A percentile compares a stretch with the other conserved stretches of the same genome.
phyloP scores from a whole-genome alignment of 2,329 filamentous ascomycete genomes.

The Paraconiothyrium sp. region DNA sequence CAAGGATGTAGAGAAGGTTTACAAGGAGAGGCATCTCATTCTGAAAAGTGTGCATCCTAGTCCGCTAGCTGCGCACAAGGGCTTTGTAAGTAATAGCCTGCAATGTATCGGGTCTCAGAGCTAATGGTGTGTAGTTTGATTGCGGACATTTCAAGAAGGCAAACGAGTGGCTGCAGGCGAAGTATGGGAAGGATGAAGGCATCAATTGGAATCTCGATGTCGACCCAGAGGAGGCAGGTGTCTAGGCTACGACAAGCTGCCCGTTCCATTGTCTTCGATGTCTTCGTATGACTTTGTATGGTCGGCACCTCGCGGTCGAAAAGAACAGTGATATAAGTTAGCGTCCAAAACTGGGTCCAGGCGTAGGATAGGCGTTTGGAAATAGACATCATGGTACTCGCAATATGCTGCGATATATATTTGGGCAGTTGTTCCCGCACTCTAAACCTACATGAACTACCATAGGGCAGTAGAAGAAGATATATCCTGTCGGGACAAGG shows the following conservation, averaged over 20 bases:
- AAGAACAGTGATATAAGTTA: background rate
- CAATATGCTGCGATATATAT: background rate
- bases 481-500: background rate
- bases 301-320: background rate
- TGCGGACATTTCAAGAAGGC: slow-evolving; percentile 83
- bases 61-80: slow-evolving; percentile 83
- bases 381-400: slow-evolving; percentile 1
- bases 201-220: slow-evolving; percentile 83
- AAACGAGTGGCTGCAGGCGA: slow-evolving; percentile 82
- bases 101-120: background rate
- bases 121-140: slow-evolving; percentile 66
- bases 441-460: background rate
- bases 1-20: slow-evolving; percentile 75
- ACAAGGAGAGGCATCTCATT: slow-evolving; percentile 78
- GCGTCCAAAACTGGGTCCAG: background rate
- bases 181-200: slow-evolving; percentile 80
- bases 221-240: slow-evolving; percentile 53
- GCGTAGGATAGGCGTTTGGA: slow-evolving; percentile 6
- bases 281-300: background rate
- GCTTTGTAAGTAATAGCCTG: slow-evolving; percentile 68
- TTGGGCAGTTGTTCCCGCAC: background rate
- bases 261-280: background rate
- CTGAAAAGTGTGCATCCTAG: slow-evolving; percentile 90
- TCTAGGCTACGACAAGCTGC: slow-evolving; percentile 11
- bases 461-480: background rate